A percentile compares a stretch with the other conserved stretches of the same genome.
Evolutionary conservation across 78 protist species (phyloP).

Genomic region (Abeoforma whisleri): DNA sequence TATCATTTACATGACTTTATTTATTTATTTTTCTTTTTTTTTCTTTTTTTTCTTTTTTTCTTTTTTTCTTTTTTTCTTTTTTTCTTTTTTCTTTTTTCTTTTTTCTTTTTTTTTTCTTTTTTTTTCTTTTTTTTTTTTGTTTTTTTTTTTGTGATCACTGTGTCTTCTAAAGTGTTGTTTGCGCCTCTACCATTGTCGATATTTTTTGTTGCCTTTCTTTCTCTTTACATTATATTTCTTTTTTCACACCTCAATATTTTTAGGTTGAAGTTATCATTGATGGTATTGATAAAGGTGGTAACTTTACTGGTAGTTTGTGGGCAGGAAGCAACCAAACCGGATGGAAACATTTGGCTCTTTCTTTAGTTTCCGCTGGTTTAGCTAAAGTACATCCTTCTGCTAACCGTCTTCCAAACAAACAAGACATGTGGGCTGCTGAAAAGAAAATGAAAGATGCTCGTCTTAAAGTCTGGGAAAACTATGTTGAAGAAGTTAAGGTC

Average conservation of each 20-base stretch:
- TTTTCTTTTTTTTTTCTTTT: not conserved
- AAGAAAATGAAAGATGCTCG: not conserved
- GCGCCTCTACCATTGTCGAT: too few relatives aligned
- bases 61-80: not conserved
- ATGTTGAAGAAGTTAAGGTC: constrained; percentile 3
- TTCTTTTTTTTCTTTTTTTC: too few relatives aligned
- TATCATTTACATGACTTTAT: too few relatives aligned
- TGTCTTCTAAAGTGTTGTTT: too few relatives aligned
- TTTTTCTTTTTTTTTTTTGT: not conserved
- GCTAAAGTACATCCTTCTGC: constrained; percentile 18
- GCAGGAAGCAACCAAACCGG: not conserved
- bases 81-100: not conserved
- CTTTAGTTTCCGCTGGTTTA: constrained; percentile 20
- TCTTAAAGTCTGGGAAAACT: constrained; percentile 37
- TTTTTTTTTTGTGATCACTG: too few relatives aligned
- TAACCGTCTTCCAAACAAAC: not conserved
- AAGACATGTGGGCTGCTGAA: constrained; percentile 16
- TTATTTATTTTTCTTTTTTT: too few relatives aligned
- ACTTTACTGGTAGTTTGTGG: constrained; percentile 26
- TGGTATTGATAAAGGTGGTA: constrained; percentile 25
- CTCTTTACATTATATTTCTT: too few relatives aligned
- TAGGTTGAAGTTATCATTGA: constrained; percentile 12
- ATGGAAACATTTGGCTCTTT: constrained; percentile 26
- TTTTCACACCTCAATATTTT: too few relatives aligned
- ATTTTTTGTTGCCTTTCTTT: too few relatives aligned